phyloP scores from a whole-genome alignment of 2,329 filamentous ascomycete species.

The Talaromyces islandicus region DNA sequence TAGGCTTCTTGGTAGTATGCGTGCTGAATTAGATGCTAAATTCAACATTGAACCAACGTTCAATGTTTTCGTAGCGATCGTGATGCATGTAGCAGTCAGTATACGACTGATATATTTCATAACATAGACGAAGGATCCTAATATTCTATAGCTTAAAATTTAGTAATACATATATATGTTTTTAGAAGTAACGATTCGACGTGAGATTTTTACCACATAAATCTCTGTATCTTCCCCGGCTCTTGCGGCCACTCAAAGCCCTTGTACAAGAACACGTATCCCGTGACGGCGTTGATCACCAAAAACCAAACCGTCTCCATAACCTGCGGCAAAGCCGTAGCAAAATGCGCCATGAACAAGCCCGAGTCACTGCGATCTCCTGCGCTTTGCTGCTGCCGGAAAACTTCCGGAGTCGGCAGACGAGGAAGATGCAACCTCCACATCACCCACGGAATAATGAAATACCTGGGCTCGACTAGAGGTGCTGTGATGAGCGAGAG shows the following conservation, averaged over 20 bases:
- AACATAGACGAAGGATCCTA: too few relatives aligned
- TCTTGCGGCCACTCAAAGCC: constrained; percentile 55
- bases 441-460: constrained; percentile 90
- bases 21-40: too few relatives aligned
- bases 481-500: constrained; percentile 82
- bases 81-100: too few relatives aligned
- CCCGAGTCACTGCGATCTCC: constrained; percentile 13
- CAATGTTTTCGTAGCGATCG: too few relatives aligned
- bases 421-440: constrained; percentile 75
- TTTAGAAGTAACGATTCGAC: background rate
- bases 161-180: background rate
- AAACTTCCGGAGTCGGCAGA: constrained; percentile 26
- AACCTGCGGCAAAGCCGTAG: constrained; percentile 25
- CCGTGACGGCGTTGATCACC: constrained; percentile 46
- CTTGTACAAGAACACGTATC: constrained; percentile 51
- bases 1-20: too few relatives aligned
- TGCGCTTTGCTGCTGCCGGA: constrained; percentile 19
- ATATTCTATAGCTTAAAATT: background rate
- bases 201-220: constrained; percentile 47
- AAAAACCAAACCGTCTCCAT: constrained; percentile 56
- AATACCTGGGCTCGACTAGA: constrained; percentile 91
- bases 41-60: too few relatives aligned
- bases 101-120: too few relatives aligned
- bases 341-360: constrained; percentile 20
- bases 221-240: constrained; percentile 52